Conservation (phyloP, 2,329 filamentous ascomycete species). For the Corniculantispora saksenae region DNA sequence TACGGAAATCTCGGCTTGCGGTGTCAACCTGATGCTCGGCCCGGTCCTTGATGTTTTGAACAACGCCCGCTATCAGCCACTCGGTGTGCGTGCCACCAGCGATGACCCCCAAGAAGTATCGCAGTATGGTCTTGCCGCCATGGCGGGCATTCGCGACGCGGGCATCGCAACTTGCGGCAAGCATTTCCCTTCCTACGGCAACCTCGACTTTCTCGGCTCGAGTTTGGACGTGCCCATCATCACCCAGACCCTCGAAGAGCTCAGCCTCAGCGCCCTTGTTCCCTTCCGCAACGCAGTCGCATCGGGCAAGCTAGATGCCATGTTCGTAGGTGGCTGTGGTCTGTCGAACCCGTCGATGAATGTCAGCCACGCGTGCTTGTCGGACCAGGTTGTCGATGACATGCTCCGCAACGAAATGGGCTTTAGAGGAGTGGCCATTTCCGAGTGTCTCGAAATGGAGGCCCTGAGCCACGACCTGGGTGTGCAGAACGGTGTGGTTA, state of each 20-base stretch:
- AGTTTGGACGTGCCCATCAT: constrained; percentile 93
- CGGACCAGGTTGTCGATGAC: constrained; percentile 89
- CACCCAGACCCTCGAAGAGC: constrained; percentile 87
- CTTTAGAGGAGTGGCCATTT: constrained; percentile 90
- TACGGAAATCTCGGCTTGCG: constrained; percentile 89
- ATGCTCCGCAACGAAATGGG: constrained; percentile 83
- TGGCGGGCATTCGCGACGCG: constrained; percentile 90
- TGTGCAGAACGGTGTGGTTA: constrained; percentile 94
- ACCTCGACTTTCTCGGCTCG: constrained; percentile 88
- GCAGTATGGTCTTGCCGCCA: constrained; percentile 84
- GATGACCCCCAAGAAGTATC: constrained; percentile 96
- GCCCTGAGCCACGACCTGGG: constrained; percentile 92
- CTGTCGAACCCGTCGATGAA: constrained; percentile 91
- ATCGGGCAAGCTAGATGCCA: constrained; percentile 79
- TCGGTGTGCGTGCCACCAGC: constrained; percentile 85
- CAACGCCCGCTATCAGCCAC: constrained; percentile 85
- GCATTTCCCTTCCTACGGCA: constrained; percentile 95
- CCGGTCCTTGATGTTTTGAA: constrained; percentile 92
- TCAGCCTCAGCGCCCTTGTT: constrained; percentile 87
- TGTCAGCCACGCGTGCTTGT: constrained; percentile 91
- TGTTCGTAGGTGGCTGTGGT: constrained; percentile 94
- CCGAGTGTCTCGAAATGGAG: constrained; percentile 96
- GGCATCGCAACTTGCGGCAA: constrained; percentile 90
- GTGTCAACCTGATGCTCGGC: constrained; percentile 93
- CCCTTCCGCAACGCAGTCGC: constrained; percentile 89